Base-by-base conservation (phyloP, 192 early-diverging fungal species). In the Phycomyces blakesleeanus region DNA sequence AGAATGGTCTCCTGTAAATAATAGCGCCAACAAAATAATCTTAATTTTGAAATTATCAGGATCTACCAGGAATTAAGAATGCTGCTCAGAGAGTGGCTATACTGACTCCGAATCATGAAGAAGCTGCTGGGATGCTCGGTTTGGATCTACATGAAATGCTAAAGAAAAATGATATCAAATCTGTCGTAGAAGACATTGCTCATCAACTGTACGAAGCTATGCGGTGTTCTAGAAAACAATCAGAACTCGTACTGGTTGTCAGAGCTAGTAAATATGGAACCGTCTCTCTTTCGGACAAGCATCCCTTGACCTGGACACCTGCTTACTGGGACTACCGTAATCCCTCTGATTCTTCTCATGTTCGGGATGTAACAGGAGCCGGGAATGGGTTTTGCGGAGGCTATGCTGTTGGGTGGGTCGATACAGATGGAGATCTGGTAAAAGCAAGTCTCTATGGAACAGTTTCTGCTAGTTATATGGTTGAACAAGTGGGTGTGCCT, bases 381-480 rank as follows among this genome's bases (percentile, higher is more conserved):
- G 78, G 78, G 4, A 79, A 79, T 65, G 59, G 75, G 16, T 79
- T 77, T 61, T 79, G 78, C 64, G 78, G 78, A 25, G 78, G 78
- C 3, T 69, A 67, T 29, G 64, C 60, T 22, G 67, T 59, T 27
- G 72, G 78, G 11, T 71, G 69, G 66, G 24, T 68, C 8, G 55
- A 67, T 18, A 60, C 67, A 3, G 61, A 73, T 24, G 34, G 51
- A 24, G 72, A 76, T 71, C 26, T 73, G 9, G 55, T 71, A 21
- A 24, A 66, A 22, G 72, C 75, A 11, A 54, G 71, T 0, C 40
- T 71, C 14, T 79, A 76, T 60, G 78, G 75, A 9, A 29, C 78
- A 0, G 62, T 79, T 1, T 63, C 75, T 14, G 63, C 78, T 2
- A 73, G 74, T 50, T 79, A 61, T 63, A 61, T 63, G 1, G 51